Evolutionary conservation across 495 filamentous ascomycete genomes (phyloP).

Genomic region (Penicillium soppii): DNA sequence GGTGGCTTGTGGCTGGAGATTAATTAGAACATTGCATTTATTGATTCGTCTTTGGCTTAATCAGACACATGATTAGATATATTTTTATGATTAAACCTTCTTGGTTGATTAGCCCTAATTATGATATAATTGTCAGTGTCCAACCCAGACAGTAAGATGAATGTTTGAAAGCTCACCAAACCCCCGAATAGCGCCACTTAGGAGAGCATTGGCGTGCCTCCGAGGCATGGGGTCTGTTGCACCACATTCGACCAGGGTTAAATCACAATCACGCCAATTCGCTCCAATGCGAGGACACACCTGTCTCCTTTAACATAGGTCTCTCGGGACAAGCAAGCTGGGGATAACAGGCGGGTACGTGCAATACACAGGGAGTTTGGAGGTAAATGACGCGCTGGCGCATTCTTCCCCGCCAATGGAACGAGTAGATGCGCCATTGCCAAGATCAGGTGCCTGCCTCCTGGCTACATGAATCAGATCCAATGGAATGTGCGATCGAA

Average conservation of each 20-base stretch:
- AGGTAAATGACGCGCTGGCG: background rate
- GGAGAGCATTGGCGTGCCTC: background rate
- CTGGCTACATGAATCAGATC: background rate
- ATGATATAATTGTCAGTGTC: background rate
- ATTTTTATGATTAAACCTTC: too few species aligned
- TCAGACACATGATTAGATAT: background rate
- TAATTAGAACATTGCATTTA: background rate
- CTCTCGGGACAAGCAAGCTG: too few species aligned
- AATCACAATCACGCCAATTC: background rate
- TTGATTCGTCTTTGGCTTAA: background rate
- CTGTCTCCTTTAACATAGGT: too few species aligned
- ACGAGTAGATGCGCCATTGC: background rate
- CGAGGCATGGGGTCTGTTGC: background rate
- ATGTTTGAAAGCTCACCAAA: background rate
- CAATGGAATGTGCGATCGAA: slow-evolving; percentile 10
- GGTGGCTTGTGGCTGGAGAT: background rate
- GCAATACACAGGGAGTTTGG: too few species aligned
- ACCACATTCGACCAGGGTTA: background rate
- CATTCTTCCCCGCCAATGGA: background rate
- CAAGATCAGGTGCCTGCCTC: background rate
- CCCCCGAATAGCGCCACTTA: background rate
- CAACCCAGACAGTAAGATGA: background rate
- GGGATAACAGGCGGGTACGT: too few species aligned
- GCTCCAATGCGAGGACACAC: background rate
- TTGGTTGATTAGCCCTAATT: background rate